phyloP scores from a whole-genome alignment of 495 filamentous ascomycete genomes.

The Emericellopsis terricola region DNA sequence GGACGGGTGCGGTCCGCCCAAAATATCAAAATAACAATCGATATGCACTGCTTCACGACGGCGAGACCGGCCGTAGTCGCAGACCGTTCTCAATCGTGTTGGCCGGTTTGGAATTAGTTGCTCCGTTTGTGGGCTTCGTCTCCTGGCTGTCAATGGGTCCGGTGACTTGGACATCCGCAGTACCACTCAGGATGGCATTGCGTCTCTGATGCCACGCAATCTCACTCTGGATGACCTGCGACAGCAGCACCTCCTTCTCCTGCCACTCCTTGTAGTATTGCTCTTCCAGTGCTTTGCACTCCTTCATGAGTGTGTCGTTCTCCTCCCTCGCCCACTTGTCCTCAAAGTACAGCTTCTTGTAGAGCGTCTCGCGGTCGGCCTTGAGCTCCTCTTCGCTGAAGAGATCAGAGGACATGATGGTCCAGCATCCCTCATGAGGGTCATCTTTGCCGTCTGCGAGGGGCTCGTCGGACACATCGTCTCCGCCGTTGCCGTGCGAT shows the following conservation, averaged over 20 bases:
- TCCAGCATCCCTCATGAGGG: constrained; percentile 24
- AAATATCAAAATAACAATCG: neutral
- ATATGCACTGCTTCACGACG: neutral
- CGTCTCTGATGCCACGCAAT: constrained; percentile 27
- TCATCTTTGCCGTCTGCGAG: constrained; percentile 27
- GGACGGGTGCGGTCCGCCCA: no score
- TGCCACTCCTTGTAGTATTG: constrained; percentile 61
- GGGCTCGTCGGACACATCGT: constrained; percentile 33
- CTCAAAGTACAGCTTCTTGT: constrained; percentile 56
- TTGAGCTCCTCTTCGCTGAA: constrained; percentile 59
- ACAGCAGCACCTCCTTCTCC: constrained; percentile 55
- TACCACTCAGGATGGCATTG: constrained; percentile 18
- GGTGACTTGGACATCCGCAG: constrained; percentile 12
- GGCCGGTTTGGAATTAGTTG: neutral
- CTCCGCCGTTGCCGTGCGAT: constrained; percentile 35
- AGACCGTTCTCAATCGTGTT: neutral
- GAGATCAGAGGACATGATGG: constrained; percentile 35
- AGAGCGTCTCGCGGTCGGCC: constrained; percentile 50
- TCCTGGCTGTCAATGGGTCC: neutral
- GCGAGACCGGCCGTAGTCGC: no score
- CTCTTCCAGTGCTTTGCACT: constrained; percentile 47
- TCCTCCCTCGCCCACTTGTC: constrained; percentile 70
- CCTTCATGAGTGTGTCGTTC: constrained; percentile 35
- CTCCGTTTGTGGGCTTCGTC: neutral
- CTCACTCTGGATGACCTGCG: constrained; percentile 35